Evolutionary conservation across 345 rosid species (phyloP).

Genomic region (Erucastrum elatum): DNA sequence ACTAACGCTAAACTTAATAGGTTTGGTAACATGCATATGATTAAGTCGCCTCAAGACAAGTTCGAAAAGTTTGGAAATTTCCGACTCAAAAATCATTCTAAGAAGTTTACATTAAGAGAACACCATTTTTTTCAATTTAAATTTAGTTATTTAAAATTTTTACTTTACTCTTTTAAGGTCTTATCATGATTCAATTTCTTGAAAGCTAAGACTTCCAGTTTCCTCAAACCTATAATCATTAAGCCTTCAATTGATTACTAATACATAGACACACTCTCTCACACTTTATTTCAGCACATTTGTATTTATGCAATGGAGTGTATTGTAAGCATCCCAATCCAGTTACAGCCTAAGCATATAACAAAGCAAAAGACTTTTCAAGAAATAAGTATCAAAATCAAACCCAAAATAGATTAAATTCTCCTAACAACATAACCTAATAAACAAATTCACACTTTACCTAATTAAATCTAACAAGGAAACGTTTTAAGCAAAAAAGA

Average conservation of each 20-base stretch:
- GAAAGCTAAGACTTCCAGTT: conserved; percentile 38
- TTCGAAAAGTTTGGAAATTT: conserved; percentile 31
- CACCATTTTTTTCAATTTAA: neutral
- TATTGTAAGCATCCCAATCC: conserved; percentile 30
- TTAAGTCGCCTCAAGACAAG: conserved; percentile 17
- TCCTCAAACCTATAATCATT: conserved; percentile 34
- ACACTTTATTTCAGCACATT: neutral
- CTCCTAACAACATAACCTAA: conserved; percentile 30
- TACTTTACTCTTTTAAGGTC: conserved; percentile 22
- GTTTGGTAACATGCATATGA: conserved; percentile 22
- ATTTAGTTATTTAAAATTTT: neutral
- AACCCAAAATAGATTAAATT: neutral
- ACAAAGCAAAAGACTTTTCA: conserved; percentile 32
- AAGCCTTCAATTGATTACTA: conserved; percentile 30
- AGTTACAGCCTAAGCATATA: conserved; percentile 22
- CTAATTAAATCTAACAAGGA: conserved; percentile 26
- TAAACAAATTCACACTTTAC: conserved; percentile 27
- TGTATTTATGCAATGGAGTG: conserved; percentile 29
- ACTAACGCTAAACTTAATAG: conserved; percentile 31
- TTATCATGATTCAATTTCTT: conserved; percentile 39
- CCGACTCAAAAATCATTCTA: conserved; percentile 39
- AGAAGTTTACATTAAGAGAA: neutral
- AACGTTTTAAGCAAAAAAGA: too few species aligned
- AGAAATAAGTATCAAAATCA: conserved; percentile 17
- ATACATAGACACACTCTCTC: conserved; percentile 31